Evolutionary conservation across 179 eudicot genomes (phyloP), one percentile per base, ranked within the genome.

Genomic region (Beta macrorhiza): DNA sequence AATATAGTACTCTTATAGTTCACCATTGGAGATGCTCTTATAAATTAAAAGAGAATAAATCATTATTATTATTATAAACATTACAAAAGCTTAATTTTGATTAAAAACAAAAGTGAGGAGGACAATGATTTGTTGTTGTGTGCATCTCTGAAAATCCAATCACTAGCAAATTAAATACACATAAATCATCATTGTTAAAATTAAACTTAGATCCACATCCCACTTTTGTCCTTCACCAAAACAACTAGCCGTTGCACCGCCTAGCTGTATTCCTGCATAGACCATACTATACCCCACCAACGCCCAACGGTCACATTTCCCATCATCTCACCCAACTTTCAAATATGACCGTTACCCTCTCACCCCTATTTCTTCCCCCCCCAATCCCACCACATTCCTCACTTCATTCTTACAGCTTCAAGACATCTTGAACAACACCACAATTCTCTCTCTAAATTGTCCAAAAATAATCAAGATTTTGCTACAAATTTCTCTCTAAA

Each of bases 201-300:
- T 68, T 17, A 44, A 72, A 72, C 42, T 44, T 19, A 74, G 25
- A 32, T 74, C 51, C 22, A 74, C 4, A 74, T 55, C 15, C 25
- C 10, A 17, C 77, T 62, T 59, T 17, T 3, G 16, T 20, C 67
- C 14, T 0, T 75, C 12, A 15, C 73, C 78, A 10, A 56, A 20
- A 59, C n/a, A 69, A 59, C 57, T 85, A 85, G 87, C 87, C 87
- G 87, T 85, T 82, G 85, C 82, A 78, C 71, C 71, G 5, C 25
- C 5, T 74, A 61, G 73, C 80, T 80, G 83, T 77, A 65, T 47
- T 73, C 82, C 83, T 58, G 19, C 83, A 75, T 58, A 57, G 4
- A 53, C 2, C 49, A 37, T 1, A 25, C 12, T 7, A 37, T 15
- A 0, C 83, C 83, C 74, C 83, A 67, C 69, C 78, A 82, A 85